These are phyloP conservation scores for Cercospora sesami DNA, from an alignment of 2,329 filamentous ascomycete species.

Conservation along the genomic window DNA sequence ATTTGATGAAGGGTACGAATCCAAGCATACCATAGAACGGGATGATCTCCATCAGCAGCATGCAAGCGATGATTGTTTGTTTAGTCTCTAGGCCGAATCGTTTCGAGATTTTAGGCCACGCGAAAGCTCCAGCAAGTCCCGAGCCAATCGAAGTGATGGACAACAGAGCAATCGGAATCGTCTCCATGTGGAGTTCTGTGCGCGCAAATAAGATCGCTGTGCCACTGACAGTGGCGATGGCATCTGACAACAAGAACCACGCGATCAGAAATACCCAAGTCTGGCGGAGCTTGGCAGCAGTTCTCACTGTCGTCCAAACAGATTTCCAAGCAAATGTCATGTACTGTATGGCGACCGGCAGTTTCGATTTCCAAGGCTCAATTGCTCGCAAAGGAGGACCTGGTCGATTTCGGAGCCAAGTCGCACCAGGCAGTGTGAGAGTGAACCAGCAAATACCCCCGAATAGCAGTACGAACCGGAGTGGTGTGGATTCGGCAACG, in stretches of 20 bases:
- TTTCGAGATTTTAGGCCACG: constrained; percentile 76
- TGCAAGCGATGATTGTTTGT: constrained; percentile 81
- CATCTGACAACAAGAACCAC: constrained; percentile 92
- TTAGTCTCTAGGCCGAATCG: constrained; percentile 68
- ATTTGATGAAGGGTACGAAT: constrained; percentile 73
- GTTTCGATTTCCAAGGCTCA: constrained; percentile 23
- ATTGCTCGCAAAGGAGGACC: constrained; percentile 69
- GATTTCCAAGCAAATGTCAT: constrained; percentile 79
- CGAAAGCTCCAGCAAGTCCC: constrained; percentile 83
- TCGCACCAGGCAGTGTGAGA: constrained; percentile 78
- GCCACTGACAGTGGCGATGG: constrained; percentile 89
- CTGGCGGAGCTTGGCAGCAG: constrained; percentile 68
- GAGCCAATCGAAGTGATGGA: constrained; percentile 84
- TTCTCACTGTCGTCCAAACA: constrained; percentile 72
- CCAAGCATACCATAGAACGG: constrained; percentile 84
- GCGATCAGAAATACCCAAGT: constrained; percentile 74
- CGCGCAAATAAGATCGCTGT: constrained; percentile 92
- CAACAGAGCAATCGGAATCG: constrained; percentile 80
- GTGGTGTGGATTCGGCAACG: constrained; percentile 71
- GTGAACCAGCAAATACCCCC: constrained; percentile 86
- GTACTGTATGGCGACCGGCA: constrained; percentile 56
- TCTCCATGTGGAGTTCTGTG: constrained; percentile 82
- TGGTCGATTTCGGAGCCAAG: constrained; percentile 66
- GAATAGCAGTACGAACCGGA: constrained; percentile 77
- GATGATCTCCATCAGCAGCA: constrained; percentile 82